These are phyloP conservation scores for Eimeria falciformis DNA, from an alignment of 169 alveolate genomes.

Conservation along the genomic window DNA sequence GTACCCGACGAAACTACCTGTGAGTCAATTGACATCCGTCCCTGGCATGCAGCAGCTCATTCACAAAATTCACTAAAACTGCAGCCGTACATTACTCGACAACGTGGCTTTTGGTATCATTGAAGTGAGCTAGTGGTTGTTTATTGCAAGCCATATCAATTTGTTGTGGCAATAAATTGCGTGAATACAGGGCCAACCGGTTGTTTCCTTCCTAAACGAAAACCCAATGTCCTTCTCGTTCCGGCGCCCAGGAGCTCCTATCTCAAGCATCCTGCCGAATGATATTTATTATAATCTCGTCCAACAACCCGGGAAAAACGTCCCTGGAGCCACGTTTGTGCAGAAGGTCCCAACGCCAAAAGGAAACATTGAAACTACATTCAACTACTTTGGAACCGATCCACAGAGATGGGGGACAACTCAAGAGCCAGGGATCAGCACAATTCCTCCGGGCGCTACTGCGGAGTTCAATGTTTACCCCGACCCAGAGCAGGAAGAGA, in stretches of 20 bases:
- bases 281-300: conserved; percentile 48
- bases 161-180: no score
- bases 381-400: conserved; percentile 12
- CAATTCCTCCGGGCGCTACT: conserved; percentile 38
- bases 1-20: conserved; percentile 51
- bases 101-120: no score
- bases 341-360: conserved; percentile 31
- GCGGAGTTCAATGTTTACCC: conserved; percentile 56
- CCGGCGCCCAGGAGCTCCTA: conserved; percentile 58
- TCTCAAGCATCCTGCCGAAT: conserved; percentile 23
- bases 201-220: conserved; percentile 57
- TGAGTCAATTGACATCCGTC: no score
- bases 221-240: conserved; percentile 30
- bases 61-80: no score
- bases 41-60: no score
- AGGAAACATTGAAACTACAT: background rate
- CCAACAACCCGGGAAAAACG: conserved; percentile 63
- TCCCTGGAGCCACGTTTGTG: conserved; percentile 60
- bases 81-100: no score
- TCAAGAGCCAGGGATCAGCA: conserved; percentile 19
- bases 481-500: conserved; percentile 56
- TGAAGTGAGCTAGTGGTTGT: no score
- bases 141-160: no score
- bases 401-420: conserved; percentile 59
- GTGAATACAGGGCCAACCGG: conserved; percentile 50